Conservation (phyloP, 495 filamentous ascomycete species). For the Hyaloscypha finlandica region DNA sequence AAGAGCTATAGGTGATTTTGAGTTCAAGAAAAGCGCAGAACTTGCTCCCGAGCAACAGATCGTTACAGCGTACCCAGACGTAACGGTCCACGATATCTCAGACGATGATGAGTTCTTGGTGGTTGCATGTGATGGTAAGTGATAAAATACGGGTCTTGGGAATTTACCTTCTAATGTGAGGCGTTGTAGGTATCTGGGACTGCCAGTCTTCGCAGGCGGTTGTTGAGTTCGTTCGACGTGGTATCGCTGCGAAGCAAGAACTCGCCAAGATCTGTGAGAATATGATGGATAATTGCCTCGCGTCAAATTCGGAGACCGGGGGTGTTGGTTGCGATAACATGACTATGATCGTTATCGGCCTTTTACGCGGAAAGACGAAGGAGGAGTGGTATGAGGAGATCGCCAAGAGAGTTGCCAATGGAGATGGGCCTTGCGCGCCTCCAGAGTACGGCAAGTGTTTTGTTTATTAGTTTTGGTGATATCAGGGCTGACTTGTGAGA, state of each 20-base stretch:
- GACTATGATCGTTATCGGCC: constrained; percentile 92
- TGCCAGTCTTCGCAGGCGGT: constrained; percentile 98
- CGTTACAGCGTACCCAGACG: constrained; percentile 94
- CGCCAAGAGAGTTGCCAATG: constrained; percentile 89
- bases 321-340: constrained; percentile 99
- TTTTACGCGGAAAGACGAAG: constrained; percentile 87
- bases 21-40: constrained; percentile 99
- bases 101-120: constrained; percentile 97
- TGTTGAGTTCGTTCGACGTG: constrained; percentile 92
- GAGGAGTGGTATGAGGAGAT: constrained; percentile 98
- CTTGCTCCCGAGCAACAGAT: constrained; percentile 96
- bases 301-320: constrained; percentile 95
- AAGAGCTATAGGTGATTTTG: constrained; percentile 96
- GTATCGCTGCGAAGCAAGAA: constrained; percentile 93
- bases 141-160: background rate
- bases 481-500: constrained; percentile 38
- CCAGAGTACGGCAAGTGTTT: constrained; percentile 94
- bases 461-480: constrained; percentile 32
- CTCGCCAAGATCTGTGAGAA: constrained; percentile 95
- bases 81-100: constrained; percentile 82
- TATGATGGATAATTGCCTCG: constrained; percentile 99
- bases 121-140: constrained; percentile 92
- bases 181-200: constrained; percentile 87
- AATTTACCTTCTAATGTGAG: background rate
- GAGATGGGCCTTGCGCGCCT: constrained; percentile 97